Evolutionary conservation across 2,329 filamentous ascomycete genomes (phyloP).

Genomic region (Aspergillus fijiensis): DNA sequence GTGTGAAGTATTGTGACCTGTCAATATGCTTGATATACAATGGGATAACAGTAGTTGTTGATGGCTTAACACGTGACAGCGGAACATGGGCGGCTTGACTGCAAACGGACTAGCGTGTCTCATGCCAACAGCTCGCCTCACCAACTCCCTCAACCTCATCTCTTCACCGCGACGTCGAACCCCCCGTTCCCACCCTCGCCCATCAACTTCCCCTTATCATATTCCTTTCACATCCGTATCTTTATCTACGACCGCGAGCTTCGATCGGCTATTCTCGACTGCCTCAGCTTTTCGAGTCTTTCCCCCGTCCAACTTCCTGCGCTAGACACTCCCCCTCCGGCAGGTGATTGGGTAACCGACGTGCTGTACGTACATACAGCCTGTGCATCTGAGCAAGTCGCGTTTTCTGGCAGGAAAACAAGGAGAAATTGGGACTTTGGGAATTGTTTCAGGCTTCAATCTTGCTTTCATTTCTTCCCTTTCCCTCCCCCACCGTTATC

Average conservation of each 20-base stretch:
- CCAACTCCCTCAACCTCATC: constrained; percentile 24
- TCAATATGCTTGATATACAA: not conserved
- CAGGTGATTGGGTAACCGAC: constrained; percentile 19
- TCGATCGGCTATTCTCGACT: not conserved
- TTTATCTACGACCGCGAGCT: constrained; percentile 1
- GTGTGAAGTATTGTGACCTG: not conserved
- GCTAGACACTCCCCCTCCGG: not conserved
- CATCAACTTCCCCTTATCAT: constrained; percentile 11
- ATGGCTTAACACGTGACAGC: constrained; percentile 15
- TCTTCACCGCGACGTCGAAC: constrained; percentile 22
- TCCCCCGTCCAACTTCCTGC: constrained; percentile 1
- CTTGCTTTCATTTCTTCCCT: constrained; percentile 22
- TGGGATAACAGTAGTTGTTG: not conserved
- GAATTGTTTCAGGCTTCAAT: constrained; percentile 18
- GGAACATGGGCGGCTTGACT: not conserved
- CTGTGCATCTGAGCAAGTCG: constrained; percentile 10
- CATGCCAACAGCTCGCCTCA: constrained; percentile 21
- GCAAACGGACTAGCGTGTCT: constrained; percentile 23
- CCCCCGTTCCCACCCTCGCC: constrained; percentile 8
- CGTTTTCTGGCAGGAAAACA: constrained; percentile 19
- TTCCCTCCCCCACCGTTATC: constrained; percentile 18
- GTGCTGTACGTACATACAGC: constrained; percentile 3
- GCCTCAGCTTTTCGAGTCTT: not conserved
- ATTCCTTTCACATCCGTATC: constrained; percentile 9
- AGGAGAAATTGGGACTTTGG: constrained; percentile 18